These are phyloP conservation scores for Yamadazyma insecticola DNA, from an alignment of 805 yeast genomes.

Conservation along the genomic window DNA sequence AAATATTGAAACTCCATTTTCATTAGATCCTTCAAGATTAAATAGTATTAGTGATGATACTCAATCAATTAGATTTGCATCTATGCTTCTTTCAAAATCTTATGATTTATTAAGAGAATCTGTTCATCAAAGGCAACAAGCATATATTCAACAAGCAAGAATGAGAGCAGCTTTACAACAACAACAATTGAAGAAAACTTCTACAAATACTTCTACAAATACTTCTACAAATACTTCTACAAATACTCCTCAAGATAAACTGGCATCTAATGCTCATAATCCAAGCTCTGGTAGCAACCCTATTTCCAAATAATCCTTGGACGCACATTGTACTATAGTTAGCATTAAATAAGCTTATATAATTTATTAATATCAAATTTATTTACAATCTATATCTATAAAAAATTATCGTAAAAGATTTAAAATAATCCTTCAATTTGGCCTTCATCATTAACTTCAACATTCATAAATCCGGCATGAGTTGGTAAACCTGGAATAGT, in stretches of 20 bases:
- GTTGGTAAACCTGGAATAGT: slow-evolving; percentile 86
- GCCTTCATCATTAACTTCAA: slow-evolving; percentile 74
- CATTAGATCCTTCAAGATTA: slow-evolving; percentile 75
- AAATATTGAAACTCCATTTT: slow-evolving; percentile 45
- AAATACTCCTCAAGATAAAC: not conserved
- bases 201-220: slow-evolving; percentile 10
- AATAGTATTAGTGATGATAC: slow-evolving; percentile 83
- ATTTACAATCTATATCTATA: too few species aligned
- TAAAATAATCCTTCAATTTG: slow-evolving; percentile 49
- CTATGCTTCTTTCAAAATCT: slow-evolving; percentile 84
- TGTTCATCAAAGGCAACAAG: slow-evolving; percentile 59
- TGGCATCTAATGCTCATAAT: not conserved
- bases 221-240: slow-evolving; percentile 7
- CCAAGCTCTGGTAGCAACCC: slow-evolving; percentile 12
- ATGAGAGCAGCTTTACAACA: slow-evolving; percentile 40
- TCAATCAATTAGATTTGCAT: slow-evolving; percentile 85
- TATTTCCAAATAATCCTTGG: too few species aligned
- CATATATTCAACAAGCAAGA: slow-evolving; percentile 46
- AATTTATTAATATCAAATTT: too few species aligned
- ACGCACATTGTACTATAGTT: too few species aligned
- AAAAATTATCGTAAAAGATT: too few species aligned
- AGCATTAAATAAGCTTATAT: too few species aligned
- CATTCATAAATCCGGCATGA: slow-evolving; percentile 82
- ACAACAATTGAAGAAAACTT: slow-evolving; percentile 16
- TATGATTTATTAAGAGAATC: slow-evolving; percentile 77